phyloP scores from a whole-genome alignment of 306 rosid species.

The Trichosanthes cucumerina region DNA sequence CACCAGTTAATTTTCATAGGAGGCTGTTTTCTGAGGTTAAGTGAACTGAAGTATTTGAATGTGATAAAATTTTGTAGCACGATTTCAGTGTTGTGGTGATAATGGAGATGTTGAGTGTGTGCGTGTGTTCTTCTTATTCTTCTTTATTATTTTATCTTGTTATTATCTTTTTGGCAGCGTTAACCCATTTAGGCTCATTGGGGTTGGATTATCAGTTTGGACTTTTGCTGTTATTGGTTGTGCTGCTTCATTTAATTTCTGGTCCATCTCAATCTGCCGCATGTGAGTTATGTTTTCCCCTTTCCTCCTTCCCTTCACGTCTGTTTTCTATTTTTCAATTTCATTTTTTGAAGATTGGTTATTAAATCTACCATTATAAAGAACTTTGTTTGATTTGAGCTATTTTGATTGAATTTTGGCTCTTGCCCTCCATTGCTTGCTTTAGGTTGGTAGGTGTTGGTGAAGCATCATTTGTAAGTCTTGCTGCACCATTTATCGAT shows the following conservation, averaged over 20 bases:
- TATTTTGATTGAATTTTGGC: neutral
- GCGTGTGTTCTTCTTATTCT: neutral
- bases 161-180: conserved; percentile 44
- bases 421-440: conserved; percentile 7
- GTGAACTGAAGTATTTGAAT: neutral
- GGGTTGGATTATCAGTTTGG: conserved; percentile 94
- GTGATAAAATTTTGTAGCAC: neutral
- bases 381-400: neutral
- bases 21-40: neutral
- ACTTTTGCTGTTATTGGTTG: conserved; percentile 78
- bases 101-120: neutral
- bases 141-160: neutral
- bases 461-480: conserved; percentile 96
- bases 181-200: conserved; percentile 88
- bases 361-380: conserved; percentile 7
- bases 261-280: conserved; percentile 79
- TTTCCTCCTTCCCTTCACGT: neutral
- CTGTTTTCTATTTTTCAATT: neutral
- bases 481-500: conserved; percentile 95
- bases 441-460: conserved; percentile 95
- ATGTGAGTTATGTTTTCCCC: conserved; percentile 37
- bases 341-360: conserved; percentile 4
- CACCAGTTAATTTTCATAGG: neutral
- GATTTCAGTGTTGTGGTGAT: neutral
- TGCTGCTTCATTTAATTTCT: conserved; percentile 68